Base-by-base conservation (phyloP, 2,329 filamentous ascomycete species). In the Dactylellina cionopaga region DNA sequence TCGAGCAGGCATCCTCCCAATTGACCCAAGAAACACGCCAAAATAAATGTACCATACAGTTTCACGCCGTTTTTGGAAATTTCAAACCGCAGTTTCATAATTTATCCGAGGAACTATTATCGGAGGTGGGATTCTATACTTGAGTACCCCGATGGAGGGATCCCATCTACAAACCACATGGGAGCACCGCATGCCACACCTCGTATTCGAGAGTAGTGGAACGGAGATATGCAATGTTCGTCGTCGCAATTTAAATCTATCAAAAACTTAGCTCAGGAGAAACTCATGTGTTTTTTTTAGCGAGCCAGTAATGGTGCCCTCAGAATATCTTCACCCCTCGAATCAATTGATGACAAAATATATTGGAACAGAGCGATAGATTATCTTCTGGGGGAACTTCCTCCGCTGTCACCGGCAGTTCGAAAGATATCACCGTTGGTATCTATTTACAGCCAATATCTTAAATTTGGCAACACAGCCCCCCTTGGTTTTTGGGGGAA, bases 401-500 rank as follows among this genome's bases (percentile, higher is more conserved):
- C n/a, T n/a, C n/a, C n/a, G n/a, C n/a, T n/a, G n/a, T 11, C 22
- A 13, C 46, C 62, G 62, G 62, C 52, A 58, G 41, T 52, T 64
- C 17, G 11, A 49, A 46, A 44, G 22, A 51, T 55, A 55, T 4
- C n/a, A 27, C 10, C 15, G 31, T n/a, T n/a, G 41, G 41, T 63
- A 43, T 64, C 65, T 70, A 70, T 70, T 70, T 70, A 56, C 58
- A 37, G 58, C 9, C 15, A 51, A 52, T 63, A 52, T 15, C 41
- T 55, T 69, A 55, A 59, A 58, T 51, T 33, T 33, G 58, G 51
- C 15, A 63, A 43, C 66, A 71, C 66, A 71, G 66, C 66, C 66
- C 27, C 11, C 11, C 25, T 62, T 64, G 47, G 52, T 44, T 56
- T 62, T 62, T 29, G 46, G 55, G 37, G n/a, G n/a, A n/a, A n/a